Evolutionary conservation across 2,329 filamentous ascomycete species (phyloP).

Genomic region (Clarireedia homoeocarpa): DNA sequence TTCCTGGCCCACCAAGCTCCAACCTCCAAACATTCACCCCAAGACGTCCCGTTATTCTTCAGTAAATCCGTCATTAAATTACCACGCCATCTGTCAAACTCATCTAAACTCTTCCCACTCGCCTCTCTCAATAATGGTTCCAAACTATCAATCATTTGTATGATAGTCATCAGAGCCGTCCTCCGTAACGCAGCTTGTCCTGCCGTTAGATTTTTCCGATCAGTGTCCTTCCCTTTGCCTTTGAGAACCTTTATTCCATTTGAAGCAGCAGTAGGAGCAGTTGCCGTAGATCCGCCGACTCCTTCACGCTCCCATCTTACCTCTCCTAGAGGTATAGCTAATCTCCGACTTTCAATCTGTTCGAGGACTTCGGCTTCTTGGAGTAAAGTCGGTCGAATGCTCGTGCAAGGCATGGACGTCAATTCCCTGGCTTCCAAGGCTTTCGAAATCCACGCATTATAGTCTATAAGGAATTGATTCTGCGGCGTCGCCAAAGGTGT

Average conservation of each 20-base stretch:
- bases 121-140: slow-evolving; percentile 76
- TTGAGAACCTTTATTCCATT: slow-evolving; percentile 42
- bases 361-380: slow-evolving; percentile 68
- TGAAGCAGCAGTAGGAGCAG: slow-evolving; percentile 41
- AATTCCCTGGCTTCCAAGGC: slow-evolving; percentile 66
- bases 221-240: slow-evolving; percentile 25
- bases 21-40: slow-evolving; percentile 78
- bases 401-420: slow-evolving; percentile 67
- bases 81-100: slow-evolving; percentile 86
- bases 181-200: slow-evolving; percentile 67
- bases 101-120: slow-evolving; percentile 80
- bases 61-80: slow-evolving; percentile 82
- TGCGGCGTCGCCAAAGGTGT: slow-evolving; percentile 74
- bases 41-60: slow-evolving; percentile 68
- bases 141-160: slow-evolving; percentile 77
- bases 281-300: slow-evolving; percentile 43
- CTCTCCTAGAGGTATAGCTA: slow-evolving; percentile 82
- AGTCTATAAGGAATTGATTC: slow-evolving; percentile 75
- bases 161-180: slow-evolving; percentile 72
- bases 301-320: slow-evolving; percentile 81
- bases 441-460: slow-evolving; percentile 73
- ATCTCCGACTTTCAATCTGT: slow-evolving; percentile 63
- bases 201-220: slow-evolving; percentile 30
- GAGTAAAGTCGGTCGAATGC: slow-evolving; percentile 68
- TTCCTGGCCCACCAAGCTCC: slow-evolving; percentile 90